Conservation (phyloP, 192 early-diverging fungal species). For the Backusella mclennaniae region DNA sequence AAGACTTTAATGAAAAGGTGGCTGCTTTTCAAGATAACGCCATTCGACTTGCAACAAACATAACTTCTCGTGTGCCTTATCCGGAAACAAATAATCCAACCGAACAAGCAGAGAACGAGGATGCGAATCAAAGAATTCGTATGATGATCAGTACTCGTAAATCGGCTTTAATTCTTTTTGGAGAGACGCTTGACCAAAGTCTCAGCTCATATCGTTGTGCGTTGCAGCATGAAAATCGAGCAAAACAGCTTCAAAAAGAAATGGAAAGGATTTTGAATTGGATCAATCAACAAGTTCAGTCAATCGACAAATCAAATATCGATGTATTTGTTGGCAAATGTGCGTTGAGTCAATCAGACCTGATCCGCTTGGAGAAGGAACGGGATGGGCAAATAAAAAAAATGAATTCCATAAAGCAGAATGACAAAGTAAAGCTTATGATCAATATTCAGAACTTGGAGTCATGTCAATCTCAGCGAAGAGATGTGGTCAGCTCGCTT, state of each 20-base stretch:
- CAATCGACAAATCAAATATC: not conserved
- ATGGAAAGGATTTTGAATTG: conserved; percentile 9
- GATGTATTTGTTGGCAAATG: conserved; percentile 11
- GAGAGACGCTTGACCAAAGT: conserved; percentile 28
- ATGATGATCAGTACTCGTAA: conserved; percentile 15
- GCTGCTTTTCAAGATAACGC: conserved; percentile 21
- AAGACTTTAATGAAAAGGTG: conserved; percentile 10
- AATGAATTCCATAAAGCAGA: conserved; percentile 6
- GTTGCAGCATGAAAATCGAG: conserved; percentile 21
- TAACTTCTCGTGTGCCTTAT: conserved; percentile 24
- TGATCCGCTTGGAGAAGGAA: conserved; percentile 18
- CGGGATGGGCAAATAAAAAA: conserved; percentile 12
- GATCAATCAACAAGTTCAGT: conserved; percentile 15
- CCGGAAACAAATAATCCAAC: conserved; percentile 7
- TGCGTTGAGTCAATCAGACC: conserved; percentile 16
- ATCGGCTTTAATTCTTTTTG: conserved; percentile 25
- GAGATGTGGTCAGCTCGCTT: not conserved
- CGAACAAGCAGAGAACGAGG: conserved; percentile 20
- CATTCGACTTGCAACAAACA: conserved; percentile 20
- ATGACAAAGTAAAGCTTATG: conserved; percentile 18
- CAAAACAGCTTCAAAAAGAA: conserved; percentile 19
- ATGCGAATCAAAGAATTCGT: conserved; percentile 23
- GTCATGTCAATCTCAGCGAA: not conserved
- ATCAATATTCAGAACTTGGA: conserved; percentile 13
- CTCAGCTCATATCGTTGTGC: conserved; percentile 21